Conservation (phyloP, 2,329 filamentous ascomycete genomes). For the Penicillium sp. region DNA sequence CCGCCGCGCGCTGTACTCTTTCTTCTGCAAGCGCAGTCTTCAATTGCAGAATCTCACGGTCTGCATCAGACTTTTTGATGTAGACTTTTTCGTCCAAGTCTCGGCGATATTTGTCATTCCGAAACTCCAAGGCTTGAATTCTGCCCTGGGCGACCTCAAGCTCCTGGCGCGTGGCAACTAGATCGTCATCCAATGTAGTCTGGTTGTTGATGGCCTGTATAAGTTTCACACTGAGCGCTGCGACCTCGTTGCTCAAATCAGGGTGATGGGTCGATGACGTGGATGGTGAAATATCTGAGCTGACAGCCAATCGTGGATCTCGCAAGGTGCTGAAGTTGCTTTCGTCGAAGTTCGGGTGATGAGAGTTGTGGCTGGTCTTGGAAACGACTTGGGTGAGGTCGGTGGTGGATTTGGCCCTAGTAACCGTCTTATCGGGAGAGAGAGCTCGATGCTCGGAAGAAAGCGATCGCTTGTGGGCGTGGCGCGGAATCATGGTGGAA, state of each 20-base stretch:
- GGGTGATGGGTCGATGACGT: conserved; percentile 49
- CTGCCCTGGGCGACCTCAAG: conserved; percentile 68
- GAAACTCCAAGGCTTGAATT: conserved; percentile 65
- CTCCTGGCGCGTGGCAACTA: conserved; percentile 79
- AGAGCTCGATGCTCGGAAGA: conserved; percentile 37
- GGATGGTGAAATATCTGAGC: conserved; percentile 36
- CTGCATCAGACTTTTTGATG: conserved; percentile 70
- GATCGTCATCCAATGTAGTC: conserved; percentile 82
- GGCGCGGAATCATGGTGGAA: conserved; percentile 39
- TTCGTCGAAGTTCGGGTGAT: conserved; percentile 31
- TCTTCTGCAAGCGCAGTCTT: conserved; percentile 62
- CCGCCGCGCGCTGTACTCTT: conserved; percentile 60
- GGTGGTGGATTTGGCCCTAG: conserved; percentile 46
- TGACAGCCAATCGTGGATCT: conserved; percentile 42
- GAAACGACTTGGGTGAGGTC: conserved; percentile 39
- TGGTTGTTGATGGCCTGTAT: conserved; percentile 98
- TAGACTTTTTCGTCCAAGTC: conserved; percentile 71
- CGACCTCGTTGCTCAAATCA: conserved; percentile 72
- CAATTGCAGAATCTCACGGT: conserved; percentile 65
- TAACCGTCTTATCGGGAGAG: conserved; percentile 39
- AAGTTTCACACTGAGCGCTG: conserved; percentile 87
- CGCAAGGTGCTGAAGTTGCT: conserved; percentile 48
- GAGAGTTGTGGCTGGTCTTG: conserved; percentile 23
- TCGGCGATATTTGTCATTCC: conserved; percentile 66
- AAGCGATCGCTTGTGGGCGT: conserved; percentile 37